phyloP scores from a whole-genome alignment of 2,329 filamentous ascomycete species.

The Lachnellula occidentalis region DNA sequence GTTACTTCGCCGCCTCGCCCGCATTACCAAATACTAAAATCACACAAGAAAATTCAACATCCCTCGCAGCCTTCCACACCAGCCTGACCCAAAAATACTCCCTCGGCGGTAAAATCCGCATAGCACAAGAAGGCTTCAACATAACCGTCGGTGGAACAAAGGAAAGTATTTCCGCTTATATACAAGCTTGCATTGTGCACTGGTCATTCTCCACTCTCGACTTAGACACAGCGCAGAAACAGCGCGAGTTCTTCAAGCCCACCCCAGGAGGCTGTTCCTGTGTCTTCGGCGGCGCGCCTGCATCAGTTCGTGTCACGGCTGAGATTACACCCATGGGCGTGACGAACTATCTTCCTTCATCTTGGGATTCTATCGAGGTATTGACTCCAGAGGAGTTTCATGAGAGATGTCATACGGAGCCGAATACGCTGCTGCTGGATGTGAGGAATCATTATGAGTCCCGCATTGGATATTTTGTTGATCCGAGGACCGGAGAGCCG shows the following conservation, averaged over 20 bases:
- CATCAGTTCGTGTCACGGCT: conserved; percentile 20
- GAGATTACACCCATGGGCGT: conserved; percentile 33
- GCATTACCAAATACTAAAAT: conserved; percentile 11
- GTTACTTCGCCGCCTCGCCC: conserved; percentile 28
- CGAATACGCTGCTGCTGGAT: conserved; percentile 24
- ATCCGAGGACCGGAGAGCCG: conserved; percentile 22
- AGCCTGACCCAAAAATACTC: conserved; percentile 10
- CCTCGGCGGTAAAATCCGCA: conserved; percentile 28
- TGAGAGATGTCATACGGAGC: conserved; percentile 18
- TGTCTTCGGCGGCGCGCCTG: conserved; percentile 23
- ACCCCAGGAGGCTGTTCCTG: conserved; percentile 27
- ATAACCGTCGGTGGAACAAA: conserved; percentile 29
- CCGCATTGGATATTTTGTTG: conserved; percentile 31
- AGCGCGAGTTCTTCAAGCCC: conserved; percentile 27
- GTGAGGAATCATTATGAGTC: conserved; percentile 32
- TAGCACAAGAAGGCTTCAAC: conserved; percentile 31
- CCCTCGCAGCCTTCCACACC: conserved; percentile 23
- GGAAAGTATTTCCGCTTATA: conserved; percentile 21
- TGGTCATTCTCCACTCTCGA: conserved; percentile 28
- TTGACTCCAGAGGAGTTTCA: conserved; percentile 28
- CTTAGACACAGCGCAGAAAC: conserved; percentile 13
- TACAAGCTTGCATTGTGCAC: conserved; percentile 23
- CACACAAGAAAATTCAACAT: conserved; percentile 8
- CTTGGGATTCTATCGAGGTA: conserved; percentile 26
- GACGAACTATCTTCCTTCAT: conserved; percentile 25